phyloP scores from a whole-genome alignment of 2,329 filamentous ascomycete genomes.

The Diplocarpon rosae region DNA sequence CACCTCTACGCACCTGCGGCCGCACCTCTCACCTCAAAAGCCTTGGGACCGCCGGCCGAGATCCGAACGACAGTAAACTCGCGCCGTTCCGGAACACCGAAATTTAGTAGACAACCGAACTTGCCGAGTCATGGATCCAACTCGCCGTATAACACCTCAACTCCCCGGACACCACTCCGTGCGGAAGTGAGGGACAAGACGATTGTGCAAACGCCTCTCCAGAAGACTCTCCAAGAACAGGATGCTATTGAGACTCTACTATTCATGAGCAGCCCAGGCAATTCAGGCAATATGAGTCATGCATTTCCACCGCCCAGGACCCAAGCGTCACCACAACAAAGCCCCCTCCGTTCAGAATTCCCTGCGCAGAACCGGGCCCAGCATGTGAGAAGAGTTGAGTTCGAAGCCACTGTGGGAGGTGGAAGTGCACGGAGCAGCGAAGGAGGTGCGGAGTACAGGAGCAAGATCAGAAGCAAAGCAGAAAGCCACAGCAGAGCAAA shows the following conservation, averaged over 20 bases:
- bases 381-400: slow-evolving; percentile 20
- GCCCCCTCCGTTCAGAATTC: slow-evolving; percentile 26
- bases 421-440: slow-evolving; percentile 16
- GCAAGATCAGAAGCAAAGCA: slow-evolving; percentile 12
- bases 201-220: slow-evolving; percentile 48
- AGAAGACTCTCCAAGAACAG: slow-evolving; percentile 61
- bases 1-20: slow-evolving; percentile 29
- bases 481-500: slow-evolving; percentile 8
- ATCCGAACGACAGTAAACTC: slow-evolving; percentile 22
- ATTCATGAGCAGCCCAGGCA: slow-evolving; percentile 72
- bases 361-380: slow-evolving; percentile 11
- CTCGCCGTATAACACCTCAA: slow-evolving; percentile 16
- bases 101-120: slow-evolving; percentile 23
- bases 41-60: slow-evolving; percentile 30
- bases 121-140: slow-evolving; percentile 22
- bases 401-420: slow-evolving; percentile 15
- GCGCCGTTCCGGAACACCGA: slow-evolving; percentile 23
- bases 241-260: slow-evolving; percentile 72
- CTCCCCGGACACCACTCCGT: slow-evolving; percentile 21
- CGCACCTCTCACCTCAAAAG: slow-evolving; percentile 38
- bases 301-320: slow-evolving; percentile 35
- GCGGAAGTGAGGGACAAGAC: slow-evolving; percentile 14
- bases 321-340: slow-evolving; percentile 23
- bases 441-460: slow-evolving; percentile 14
- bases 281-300: slow-evolving; percentile 52